Evolutionary conservation across 495 filamentous ascomycete species (phyloP), one percentile per base, ranked within the genome.

Genomic region (Aspergillus homomorphus): DNA sequence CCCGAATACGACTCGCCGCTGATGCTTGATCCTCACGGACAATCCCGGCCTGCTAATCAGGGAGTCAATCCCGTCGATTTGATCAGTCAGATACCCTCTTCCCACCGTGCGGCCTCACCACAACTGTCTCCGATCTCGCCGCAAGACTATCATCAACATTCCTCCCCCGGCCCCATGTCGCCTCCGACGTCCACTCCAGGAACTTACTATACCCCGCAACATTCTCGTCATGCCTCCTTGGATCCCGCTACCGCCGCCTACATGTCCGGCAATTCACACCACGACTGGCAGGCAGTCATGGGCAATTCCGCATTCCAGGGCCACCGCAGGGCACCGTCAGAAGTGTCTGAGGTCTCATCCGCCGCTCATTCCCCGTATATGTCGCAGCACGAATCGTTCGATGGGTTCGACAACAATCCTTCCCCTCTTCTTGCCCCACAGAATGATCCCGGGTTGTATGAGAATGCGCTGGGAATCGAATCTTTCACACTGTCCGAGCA

Each of bases 301-400:
- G 75, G 75, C 45, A 84, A 87, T 63, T 64, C 73, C 15, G 72
- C 81, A 19, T 97, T 95, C 64, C 84, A 88, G 55, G 75, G 77
- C 6, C 92, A 97, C 69, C 84, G 92, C 54, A 82, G 91, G 66
- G 84, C 88, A 38, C 89, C 92, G 1, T 97, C 93, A 7, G 94
- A 97, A 68, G 89, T 89, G 63, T 97, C 92, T 5, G 94, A 97
- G 63, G 81, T 89, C 7, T 89, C 86, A 4, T 93, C 89, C 16
- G 95, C 91, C 19, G 88, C 84, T 0, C 85, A 86, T 28, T 97
- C 93, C 19, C 94, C 94, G 46, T 90, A 85, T 65, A 67, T 96
- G 50, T 81, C 81, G 23, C 90, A 89, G 66, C 80, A 87, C 53
- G 94, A 97, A 53, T 84, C 77, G 60, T 91, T 93, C 66, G 92